Evolutionary conservation across 208 protist genomes (phyloP).

Genomic region (Leishmania tarentolae): DNA sequence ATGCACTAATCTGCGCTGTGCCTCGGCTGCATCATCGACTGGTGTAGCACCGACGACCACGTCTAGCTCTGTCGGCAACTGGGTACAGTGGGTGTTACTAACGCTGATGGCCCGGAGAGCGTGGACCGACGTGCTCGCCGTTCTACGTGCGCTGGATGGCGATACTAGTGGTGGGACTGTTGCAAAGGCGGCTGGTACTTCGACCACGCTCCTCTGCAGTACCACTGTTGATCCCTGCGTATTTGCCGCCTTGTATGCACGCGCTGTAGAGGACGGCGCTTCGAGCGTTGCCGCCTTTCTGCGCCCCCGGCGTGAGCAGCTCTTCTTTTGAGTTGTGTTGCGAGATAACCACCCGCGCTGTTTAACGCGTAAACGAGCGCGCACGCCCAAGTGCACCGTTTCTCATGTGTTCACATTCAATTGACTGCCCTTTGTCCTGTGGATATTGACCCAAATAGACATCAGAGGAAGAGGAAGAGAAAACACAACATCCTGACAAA

Average conservation of each 20-base stretch:
- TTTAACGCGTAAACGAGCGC: background rate
- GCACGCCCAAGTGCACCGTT: background rate
- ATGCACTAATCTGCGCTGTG: slow-evolving; percentile 8
- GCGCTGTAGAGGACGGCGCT: slow-evolving; percentile 58
- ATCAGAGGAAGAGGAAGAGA: background rate
- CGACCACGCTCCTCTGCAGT: slow-evolving; percentile 20
- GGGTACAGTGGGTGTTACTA: slow-evolving; percentile 38
- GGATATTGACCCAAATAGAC: background rate
- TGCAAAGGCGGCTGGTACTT: background rate
- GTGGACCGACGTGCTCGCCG: slow-evolving; percentile 16
- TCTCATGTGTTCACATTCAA: background rate
- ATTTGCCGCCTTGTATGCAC: slow-evolving; percentile 57
- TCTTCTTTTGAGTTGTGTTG: slow-evolving; percentile 64
- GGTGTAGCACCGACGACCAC: slow-evolving; percentile 1
- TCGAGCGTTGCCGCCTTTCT: slow-evolving; percentile 61
- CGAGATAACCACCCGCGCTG: background rate
- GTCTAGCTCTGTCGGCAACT: slow-evolving; percentile 17
- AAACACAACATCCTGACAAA: background rate
- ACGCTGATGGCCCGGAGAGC: slow-evolving; percentile 20
- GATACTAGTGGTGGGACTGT: background rate
- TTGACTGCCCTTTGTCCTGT: background rate
- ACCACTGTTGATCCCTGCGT: slow-evolving; percentile 53
- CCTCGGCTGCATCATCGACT: background rate
- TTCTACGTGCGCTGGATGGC: slow-evolving; percentile 21
- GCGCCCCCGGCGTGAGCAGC: slow-evolving; percentile 48